Conservation (phyloP, 345 rosid species). For the Brassica nigra region DNA sequence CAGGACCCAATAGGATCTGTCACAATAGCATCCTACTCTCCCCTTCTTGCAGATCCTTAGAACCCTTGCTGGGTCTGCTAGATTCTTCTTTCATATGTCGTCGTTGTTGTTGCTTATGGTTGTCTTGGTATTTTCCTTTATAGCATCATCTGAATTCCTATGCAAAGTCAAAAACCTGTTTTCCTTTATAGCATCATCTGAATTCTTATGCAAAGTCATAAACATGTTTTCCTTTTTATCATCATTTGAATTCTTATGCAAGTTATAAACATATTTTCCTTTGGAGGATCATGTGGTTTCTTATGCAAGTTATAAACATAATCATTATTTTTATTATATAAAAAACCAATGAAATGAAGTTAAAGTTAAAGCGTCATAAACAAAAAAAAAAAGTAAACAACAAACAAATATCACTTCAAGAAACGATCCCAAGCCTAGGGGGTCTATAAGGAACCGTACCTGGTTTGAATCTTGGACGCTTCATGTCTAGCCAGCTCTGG, state of each 20-base stretch:
- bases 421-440: conserved; percentile 42
- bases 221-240: too few species aligned
- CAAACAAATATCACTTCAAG: conserved; percentile 10
- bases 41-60: not conserved
- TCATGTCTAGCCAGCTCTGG: conserved; percentile 91
- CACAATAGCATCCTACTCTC: not conserved
- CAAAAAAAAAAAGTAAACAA: not conserved
- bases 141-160: too few species aligned
- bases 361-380: not conserved
- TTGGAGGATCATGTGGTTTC: not conserved
- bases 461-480: conserved; percentile 91
- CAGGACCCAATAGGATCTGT: not conserved
- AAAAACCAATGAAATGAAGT: not conserved
- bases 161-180: too few species aligned
- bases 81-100: not conserved
- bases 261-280: not conserved
- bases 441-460: conserved; percentile 90
- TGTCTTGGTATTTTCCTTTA: not conserved
- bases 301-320: conserved; percentile 4
- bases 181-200: too few species aligned
- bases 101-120: not conserved
- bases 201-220: too few species aligned
- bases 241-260: too few species aligned
- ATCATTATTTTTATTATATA: not conserved
- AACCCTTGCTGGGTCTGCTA: not conserved